Conservation (phyloP, 768 basidiomycete genomes). For the Boletellus ananas region DNA sequence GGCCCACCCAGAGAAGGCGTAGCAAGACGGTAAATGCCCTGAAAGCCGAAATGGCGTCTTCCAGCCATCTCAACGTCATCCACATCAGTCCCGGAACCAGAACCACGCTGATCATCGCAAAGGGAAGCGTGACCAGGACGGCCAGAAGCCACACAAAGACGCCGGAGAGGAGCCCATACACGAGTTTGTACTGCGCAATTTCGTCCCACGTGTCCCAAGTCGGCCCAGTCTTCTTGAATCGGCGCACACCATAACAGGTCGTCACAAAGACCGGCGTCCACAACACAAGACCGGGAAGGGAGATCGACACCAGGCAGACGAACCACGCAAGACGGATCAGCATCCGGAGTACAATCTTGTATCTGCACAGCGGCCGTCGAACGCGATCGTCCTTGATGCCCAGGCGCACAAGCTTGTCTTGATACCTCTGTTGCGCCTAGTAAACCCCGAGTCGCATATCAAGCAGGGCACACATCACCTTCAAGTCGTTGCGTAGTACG, state of each 20-base stretch:
- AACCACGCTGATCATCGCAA: constrained; percentile 53
- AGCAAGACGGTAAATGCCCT: constrained; percentile 65
- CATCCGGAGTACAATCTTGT: constrained; percentile 59
- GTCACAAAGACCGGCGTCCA: constrained; percentile 79
- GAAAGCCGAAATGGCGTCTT: constrained; percentile 76
- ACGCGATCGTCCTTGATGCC: constrained; percentile 87
- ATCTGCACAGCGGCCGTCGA: constrained; percentile 55
- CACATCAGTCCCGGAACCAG: constrained; percentile 78
- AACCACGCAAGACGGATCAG: constrained; percentile 63
- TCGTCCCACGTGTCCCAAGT: constrained; percentile 87
- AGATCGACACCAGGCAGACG: constrained; percentile 56
- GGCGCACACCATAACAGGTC: constrained; percentile 65
- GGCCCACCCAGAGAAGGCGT: constrained; percentile 61
- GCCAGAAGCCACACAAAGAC: constrained; percentile 59
- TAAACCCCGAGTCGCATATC: not conserved
- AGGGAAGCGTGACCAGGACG: constrained; percentile 57
- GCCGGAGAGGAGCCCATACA: constrained; percentile 76
- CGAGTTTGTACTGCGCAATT: constrained; percentile 85
- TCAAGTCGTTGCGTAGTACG: constrained; percentile 50
- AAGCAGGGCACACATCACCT: constrained; percentile 38
- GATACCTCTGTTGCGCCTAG: constrained; percentile 51
- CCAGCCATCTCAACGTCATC: constrained; percentile 85
- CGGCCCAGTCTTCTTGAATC: constrained; percentile 78
- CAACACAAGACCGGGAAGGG: constrained; percentile 72
- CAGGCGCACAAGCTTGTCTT: constrained; percentile 61